Base-by-base conservation (phyloP, 768 basidiomycete genomes). In the Pleurotus ostreatus region DNA sequence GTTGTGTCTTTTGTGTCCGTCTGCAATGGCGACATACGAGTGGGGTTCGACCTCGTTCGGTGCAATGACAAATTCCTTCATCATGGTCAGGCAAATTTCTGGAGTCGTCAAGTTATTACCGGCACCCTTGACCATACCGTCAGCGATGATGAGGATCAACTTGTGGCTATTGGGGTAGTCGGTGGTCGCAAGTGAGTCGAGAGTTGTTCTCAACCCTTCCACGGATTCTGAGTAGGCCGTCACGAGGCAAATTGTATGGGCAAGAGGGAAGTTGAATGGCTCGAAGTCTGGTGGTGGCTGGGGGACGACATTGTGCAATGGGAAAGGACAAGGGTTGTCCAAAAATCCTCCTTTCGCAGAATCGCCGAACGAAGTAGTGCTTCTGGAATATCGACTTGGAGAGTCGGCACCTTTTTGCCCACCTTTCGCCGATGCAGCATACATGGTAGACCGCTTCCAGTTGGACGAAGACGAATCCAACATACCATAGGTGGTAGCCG, bases 81-180 rank as follows among this genome's bases (percentile, higher is more conserved):
- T 99, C 97, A 98, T 98, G 39, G 82, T 74, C 60, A 99, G 72
- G 63, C 88, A 87, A 62, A 99, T 98, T 63, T 98, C 94, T 18
- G 96, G 96, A 0, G 97, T 99, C 47, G 90, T 88, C 67, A 92
- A 66, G 49, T 79, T 71, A 65, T 97, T 98, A 8, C 95, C 96
- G 23, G 86, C 88, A 65, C 96, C 97, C 76, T 93, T 92, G 67
- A 98, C 97, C 90, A 97, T 93, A 63, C 97, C 97, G 67, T 99
- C 97, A 45, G 93, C 92, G 60, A 98, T 95, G 66, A 99, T 88
- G 58, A 99, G 75, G 60, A 99, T 89, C 55, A 97, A 68, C 66
- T 98, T 98, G 77, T 99, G 97, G 62, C 88, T 91, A 73, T 98
- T 98, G 34, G 97, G 96, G 67, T 98, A 99, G 71, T 98, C 96